Conservation (phyloP, 78 protist genomes). For the Dictyostelium capitatum region DNA sequence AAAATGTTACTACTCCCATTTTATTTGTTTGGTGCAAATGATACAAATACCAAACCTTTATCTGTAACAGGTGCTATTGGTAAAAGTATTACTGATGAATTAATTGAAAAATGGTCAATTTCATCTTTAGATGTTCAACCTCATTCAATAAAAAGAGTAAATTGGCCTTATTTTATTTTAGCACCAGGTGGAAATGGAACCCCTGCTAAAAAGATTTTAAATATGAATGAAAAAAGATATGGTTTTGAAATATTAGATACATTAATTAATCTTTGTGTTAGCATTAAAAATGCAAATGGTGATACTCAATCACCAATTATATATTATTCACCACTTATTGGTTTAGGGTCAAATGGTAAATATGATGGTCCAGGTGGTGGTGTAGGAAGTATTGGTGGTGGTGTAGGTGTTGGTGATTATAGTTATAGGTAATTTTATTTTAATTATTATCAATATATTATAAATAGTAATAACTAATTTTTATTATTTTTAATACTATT, state of each 20-base stretch:
- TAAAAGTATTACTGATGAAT: neutral
- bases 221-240: neutral
- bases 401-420: constrained; percentile 41
- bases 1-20: constrained; percentile 14
- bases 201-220: neutral
- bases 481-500: constrained; percentile 27
- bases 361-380: constrained; percentile 9
- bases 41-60: constrained; percentile 37
- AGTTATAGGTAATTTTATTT: too few relatives aligned
- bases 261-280: neutral
- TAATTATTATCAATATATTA: too few relatives aligned
- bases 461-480: too few relatives aligned
- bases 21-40: constrained; percentile 55
- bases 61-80: neutral
- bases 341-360: constrained; percentile 1
- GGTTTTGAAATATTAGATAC: neutral
- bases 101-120: constrained; percentile 47
- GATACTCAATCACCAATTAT: neutral
- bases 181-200: neutral
- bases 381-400: neutral
- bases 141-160: constrained; percentile 1
- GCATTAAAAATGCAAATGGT: neutral
- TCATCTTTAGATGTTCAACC: neutral
- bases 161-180: constrained; percentile 19
- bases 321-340: neutral